Evolutionary conservation across 192 early-diverging fungal genomes (phyloP), one percentile per base, ranked within the genome.

Genomic region (Dissophora globulifera): DNA sequence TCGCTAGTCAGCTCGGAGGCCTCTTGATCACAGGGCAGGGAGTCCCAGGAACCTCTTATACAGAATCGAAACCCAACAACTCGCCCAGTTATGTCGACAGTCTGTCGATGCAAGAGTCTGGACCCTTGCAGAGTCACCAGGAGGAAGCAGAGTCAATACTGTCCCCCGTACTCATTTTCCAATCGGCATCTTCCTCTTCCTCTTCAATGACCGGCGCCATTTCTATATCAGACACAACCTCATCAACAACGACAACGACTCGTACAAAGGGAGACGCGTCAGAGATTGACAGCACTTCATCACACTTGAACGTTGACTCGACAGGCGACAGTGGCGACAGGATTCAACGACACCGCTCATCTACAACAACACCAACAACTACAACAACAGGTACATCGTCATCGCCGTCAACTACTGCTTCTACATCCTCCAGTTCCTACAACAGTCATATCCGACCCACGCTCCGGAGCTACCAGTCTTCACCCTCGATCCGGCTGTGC

Each of bases 381-480:
- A 10, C 26, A 22, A 45, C 46, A 25, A 15, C 27, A 4, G 53
- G 33, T 32, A 50, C 3, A 42, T 4, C 17, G 51, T 31, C 35
- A 30, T 16, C 56, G 7, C 25, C 25, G 27, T 32, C 12, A 26
- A n/a, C 38, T 22, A 26, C 11, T 7, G 58, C 11, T 53, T n/a
- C n/a, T n/a, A n/a, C n/a, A n/a, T n/a, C n/a, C n/a, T n/a, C n/a
- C n/a, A n/a, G n/a, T n/a, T n/a, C 69, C 10, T 53, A 51, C 22
- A 41, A 58, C 15, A 60, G 62, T n/a, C 63, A 47, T 48, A 66
- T 66, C 13, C 29, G 51, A 32, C 72, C 72, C 5, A 66, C 55
- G 30, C 40, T 76, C 29, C 50, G 72, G 26, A 76, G 72, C 40
- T 76, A 76, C 47, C 72, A 67, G n/a, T 76, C 72, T 1, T 76